These are phyloP conservation scores for Leccinum subgranulosum DNA, from an alignment of 768 basidiomycete species.

Conservation along the genomic window DNA sequence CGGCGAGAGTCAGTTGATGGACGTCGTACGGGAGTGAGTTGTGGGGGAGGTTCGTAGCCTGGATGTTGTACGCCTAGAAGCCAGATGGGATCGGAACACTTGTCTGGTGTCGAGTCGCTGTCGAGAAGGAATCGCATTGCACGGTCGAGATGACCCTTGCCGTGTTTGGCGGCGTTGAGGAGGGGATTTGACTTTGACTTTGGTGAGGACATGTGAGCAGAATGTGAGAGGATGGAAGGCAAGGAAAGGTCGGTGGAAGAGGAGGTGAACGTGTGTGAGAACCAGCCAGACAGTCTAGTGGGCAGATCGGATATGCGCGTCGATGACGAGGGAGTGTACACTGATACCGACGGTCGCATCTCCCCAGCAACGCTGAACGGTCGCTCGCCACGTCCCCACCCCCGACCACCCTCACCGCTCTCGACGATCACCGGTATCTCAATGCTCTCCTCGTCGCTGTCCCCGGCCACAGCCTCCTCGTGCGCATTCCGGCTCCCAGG, in stretches of 20 bases:
- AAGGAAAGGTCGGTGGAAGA: slow-evolving; percentile 73
- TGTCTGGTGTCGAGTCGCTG: slow-evolving; percentile 82
- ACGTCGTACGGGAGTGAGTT: slow-evolving; percentile 32
- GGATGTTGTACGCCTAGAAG: slow-evolving; percentile 79
- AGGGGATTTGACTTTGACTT: slow-evolving; percentile 50
- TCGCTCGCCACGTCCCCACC: slow-evolving; percentile 55
- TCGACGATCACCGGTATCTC: slow-evolving; percentile 69
- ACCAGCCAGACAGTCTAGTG: slow-evolving; percentile 75
- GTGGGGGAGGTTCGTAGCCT: slow-evolving; percentile 56
- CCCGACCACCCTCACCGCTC: slow-evolving; percentile 48
- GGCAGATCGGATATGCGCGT: slow-evolving; percentile 66
- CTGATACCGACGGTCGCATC: slow-evolving; percentile 43
- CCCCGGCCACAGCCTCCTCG: slow-evolving; percentile 26
- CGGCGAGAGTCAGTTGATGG: slow-evolving; percentile 41
- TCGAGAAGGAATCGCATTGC: slow-evolving; percentile 90
- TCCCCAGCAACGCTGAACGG: slow-evolving; percentile 46
- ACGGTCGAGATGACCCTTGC: slow-evolving; percentile 76
- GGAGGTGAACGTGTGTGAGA: slow-evolving; percentile 71
- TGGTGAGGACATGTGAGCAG: slow-evolving; percentile 36
- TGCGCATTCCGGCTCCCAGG: slow-evolving; percentile 29
- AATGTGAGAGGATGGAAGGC: slow-evolving; percentile 53
- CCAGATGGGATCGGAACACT: slow-evolving; percentile 83
- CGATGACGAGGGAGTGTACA: slow-evolving; percentile 45
- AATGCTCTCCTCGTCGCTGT: slow-evolving; percentile 33
- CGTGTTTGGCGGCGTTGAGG: slow-evolving; percentile 67